phyloP scores from a whole-genome alignment of 108 stramenopile species.

The Cyclotella atomus region DNA sequence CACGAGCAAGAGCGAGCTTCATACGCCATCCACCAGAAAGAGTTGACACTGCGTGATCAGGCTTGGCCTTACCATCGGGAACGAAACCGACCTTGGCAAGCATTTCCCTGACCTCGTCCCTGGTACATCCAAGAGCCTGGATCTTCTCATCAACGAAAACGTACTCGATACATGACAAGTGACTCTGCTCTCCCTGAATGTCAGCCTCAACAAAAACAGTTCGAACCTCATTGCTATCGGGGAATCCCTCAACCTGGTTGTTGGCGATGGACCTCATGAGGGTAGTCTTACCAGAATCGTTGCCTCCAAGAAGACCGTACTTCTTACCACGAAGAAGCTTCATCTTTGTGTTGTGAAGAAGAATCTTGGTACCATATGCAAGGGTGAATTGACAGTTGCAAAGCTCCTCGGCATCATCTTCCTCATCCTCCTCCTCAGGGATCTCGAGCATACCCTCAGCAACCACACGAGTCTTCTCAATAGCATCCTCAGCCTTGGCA shows the following conservation, averaged over 20 bases:
- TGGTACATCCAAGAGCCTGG: constrained; percentile 76
- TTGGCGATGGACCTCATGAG: constrained; percentile 99
- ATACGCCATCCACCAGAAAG: constrained; percentile 99
- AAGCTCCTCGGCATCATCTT: constrained; percentile 98
- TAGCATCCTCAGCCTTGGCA: constrained; percentile 64
- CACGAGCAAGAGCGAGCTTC: constrained; percentile 99
- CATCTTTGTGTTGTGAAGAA: constrained; percentile 99
- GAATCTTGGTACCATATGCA: constrained; percentile 99
- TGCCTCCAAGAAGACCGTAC: constrained; percentile 98
- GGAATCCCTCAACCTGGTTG: constrained; percentile 99
- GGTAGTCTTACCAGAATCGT: constrained; percentile 99
- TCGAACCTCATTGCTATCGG: constrained; percentile 91
- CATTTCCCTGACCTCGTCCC: constrained; percentile 87
- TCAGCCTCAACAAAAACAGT: constrained; percentile 99
- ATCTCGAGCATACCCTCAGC: constrained; percentile 88
- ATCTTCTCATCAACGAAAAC: constrained; percentile 90
- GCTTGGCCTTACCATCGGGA: constrained; percentile 96
- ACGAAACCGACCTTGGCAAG: constrained; percentile 97
- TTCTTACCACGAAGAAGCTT: constrained; percentile 95
- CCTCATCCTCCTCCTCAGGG: constrained; percentile 93
- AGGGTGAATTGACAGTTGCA: constrained; percentile 99
- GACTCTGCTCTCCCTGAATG: constrained; percentile 98
- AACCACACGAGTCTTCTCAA: constrained; percentile 85
- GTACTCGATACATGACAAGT: constrained; percentile 97
- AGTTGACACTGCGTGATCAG: constrained; percentile 96